phyloP scores from a whole-genome alignment of 306 rosid species.

The Prunus salicina region DNA sequence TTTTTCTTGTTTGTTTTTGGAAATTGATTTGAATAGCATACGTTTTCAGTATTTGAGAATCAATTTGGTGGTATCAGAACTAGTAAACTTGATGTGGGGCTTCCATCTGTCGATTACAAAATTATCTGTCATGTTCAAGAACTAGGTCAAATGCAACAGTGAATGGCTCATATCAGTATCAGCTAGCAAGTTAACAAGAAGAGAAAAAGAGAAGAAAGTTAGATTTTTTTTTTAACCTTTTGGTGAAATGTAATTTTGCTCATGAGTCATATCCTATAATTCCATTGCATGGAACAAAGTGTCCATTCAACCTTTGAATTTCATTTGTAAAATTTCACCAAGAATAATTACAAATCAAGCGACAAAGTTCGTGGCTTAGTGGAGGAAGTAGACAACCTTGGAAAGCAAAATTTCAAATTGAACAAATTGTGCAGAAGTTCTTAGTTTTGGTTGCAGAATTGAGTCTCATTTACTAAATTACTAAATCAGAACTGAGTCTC shows the following conservation, averaged over 20 bases:
- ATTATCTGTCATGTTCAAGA: not conserved
- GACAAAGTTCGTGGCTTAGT: not conserved
- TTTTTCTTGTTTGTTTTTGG: not conserved
- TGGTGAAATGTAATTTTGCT: not conserved
- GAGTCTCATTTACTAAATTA: too few relatives aligned
- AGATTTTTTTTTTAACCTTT: not conserved
- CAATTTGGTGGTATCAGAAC: conserved; percentile 16
- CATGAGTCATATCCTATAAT: not conserved
- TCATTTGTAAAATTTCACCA: not conserved
- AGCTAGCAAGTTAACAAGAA: not conserved
- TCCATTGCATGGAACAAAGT: not conserved
- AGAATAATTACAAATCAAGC: not conserved
- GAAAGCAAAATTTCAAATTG: not conserved
- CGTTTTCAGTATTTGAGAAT: conserved; percentile 10
- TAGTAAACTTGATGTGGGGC: conserved; percentile 9
- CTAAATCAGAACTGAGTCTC: too few relatives aligned
- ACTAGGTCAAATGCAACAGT: not conserved
- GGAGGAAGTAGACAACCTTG: not conserved
- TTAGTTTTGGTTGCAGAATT: too few relatives aligned
- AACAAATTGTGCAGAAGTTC: not conserved
- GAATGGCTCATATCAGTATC: not conserved
- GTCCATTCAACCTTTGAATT: too few relatives aligned
- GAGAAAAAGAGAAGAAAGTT: not conserved
- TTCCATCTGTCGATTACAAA: conserved; percentile 12
- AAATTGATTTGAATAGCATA: conserved; percentile 1